phyloP scores from a whole-genome alignment of 345 rosid genomes.

The Murraya koenigii region DNA sequence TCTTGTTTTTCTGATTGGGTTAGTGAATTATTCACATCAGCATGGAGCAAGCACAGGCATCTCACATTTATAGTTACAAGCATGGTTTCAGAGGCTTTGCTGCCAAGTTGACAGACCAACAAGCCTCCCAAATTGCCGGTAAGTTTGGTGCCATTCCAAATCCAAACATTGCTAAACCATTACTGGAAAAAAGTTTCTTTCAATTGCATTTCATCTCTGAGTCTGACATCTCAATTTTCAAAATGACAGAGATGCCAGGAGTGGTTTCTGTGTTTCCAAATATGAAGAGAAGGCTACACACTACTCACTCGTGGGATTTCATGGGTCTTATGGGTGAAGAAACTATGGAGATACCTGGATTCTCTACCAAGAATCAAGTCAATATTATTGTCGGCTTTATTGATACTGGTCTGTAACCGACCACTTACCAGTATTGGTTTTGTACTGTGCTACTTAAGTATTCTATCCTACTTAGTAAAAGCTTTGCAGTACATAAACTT shows the following conservation, averaged over 20 bases:
- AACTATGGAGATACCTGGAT: conserved; percentile 49
- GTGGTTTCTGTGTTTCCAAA: conserved; percentile 57
- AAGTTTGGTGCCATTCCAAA: not conserved
- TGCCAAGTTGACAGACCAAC: conserved; percentile 40
- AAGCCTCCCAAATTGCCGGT: conserved; percentile 45
- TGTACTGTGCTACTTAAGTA: not conserved
- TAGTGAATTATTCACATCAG: conserved; percentile 18
- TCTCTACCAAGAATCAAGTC: conserved; percentile 50
- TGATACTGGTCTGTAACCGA: conserved; percentile 39
- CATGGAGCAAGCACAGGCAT: conserved; percentile 37
- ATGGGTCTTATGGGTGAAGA: conserved; percentile 48
- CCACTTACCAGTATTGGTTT: not conserved
- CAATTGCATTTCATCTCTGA: not conserved
- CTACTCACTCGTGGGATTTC: conserved; percentile 65
- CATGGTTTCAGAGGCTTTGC: conserved; percentile 54
- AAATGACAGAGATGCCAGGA: conserved; percentile 42
- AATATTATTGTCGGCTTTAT: conserved; percentile 48
- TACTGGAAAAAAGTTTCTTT: not conserved
- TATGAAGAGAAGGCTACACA: conserved; percentile 45
- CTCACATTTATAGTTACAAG: conserved; percentile 45
- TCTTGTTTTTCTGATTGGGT: not conserved
- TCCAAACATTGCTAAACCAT: not conserved
- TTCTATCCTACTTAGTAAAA: not conserved
- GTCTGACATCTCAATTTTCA: not conserved
- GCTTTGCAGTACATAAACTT: not conserved